A percentile compares a stretch with the other conserved stretches of the same genome.
phyloP scores from a whole-genome alignment of 352 stramenopile genomes.

The Aphanomyces stellatus region DNA sequence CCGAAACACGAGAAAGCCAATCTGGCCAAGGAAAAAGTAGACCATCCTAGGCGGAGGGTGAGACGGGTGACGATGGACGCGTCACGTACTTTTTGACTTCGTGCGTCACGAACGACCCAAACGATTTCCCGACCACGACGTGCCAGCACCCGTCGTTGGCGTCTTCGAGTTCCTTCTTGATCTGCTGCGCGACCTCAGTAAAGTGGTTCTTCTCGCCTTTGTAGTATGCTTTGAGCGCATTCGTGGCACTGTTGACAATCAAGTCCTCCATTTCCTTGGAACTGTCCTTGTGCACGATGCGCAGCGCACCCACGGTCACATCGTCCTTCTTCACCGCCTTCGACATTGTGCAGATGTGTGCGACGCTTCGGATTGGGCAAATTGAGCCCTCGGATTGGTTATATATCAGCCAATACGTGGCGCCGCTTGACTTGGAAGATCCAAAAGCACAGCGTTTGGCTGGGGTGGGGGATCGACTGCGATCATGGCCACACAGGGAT shows the following conservation, averaged over 20 bases:
- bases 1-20: slow-evolving; percentile 69
- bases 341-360: slow-evolving; percentile 25
- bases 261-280: slow-evolving; percentile 62
- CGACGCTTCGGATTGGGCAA: background rate
- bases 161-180: slow-evolving; percentile 74
- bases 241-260: slow-evolving; percentile 60
- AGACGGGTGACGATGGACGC: background rate
- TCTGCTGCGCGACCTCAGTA: slow-evolving; percentile 65
- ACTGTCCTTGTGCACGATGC: slow-evolving; percentile 62
- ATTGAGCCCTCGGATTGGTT: background rate
- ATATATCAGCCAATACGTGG: background rate
- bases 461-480: too few relatives aligned
- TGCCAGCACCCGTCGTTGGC: slow-evolving; percentile 61
- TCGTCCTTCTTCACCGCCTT: slow-evolving; percentile 79
- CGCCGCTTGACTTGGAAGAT: background rate
- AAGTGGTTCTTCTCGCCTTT: slow-evolving; percentile 82
- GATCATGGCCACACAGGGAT: background rate
- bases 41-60: slow-evolving; percentile 38
- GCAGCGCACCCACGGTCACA: slow-evolving; percentile 47
- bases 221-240: slow-evolving; percentile 72
- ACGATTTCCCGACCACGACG: slow-evolving; percentile 80
- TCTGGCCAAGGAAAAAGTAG: slow-evolving; percentile 75
- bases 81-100: slow-evolving; percentile 67
- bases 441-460: background rate
- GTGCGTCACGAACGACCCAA: slow-evolving; percentile 77